Conservation (phyloP, 1,284 basidiomycete genomes). For the Volvariella volvacea region DNA sequence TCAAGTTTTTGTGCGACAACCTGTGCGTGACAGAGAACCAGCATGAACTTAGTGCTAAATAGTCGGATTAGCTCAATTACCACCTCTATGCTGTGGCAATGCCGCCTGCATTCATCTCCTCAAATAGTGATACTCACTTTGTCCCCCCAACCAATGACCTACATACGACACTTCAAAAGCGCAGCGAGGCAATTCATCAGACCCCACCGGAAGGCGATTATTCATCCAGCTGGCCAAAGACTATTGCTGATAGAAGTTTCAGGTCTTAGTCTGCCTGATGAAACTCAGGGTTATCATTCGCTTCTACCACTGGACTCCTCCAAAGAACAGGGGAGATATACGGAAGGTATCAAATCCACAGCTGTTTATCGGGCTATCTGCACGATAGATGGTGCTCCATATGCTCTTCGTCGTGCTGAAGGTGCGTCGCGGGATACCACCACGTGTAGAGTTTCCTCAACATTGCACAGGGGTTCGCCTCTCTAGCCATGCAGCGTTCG, state of each 20-base stretch:
- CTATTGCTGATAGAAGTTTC: conserved; percentile 22
- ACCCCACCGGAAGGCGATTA: conserved; percentile 23
- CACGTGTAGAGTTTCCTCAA: too few species aligned
- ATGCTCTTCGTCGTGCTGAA: conserved; percentile 80
- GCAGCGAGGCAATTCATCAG: conserved; percentile 67
- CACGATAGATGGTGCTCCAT: conserved; percentile 72
- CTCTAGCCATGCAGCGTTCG: conserved; percentile 77
- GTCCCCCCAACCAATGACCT: conserved; percentile 56
- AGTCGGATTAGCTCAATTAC: conserved; percentile 66
- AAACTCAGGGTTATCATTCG: conserved; percentile 88
- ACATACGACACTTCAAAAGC: conserved; percentile 75
- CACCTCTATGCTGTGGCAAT: conserved; percentile 78
- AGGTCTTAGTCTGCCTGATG: conserved; percentile 70
- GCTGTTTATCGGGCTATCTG: conserved; percentile 82
- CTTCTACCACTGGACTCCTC: conserved; percentile 72
- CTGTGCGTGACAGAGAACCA: conserved; percentile 40
- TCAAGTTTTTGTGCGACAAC: conserved; percentile 56
- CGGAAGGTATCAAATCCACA: conserved; percentile 73
- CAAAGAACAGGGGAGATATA: conserved; percentile 43
- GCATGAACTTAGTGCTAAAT: conserved; percentile 5
- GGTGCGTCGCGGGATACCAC: conserved; percentile 58
- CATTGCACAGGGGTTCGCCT: conserved; percentile 70
- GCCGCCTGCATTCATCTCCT: conserved; percentile 45
- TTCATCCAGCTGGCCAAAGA: neutral
- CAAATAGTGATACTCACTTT: conserved; percentile 53